Conservation (phyloP, 2,329 filamentous ascomycete species). For the Alternaria sp. region DNA sequence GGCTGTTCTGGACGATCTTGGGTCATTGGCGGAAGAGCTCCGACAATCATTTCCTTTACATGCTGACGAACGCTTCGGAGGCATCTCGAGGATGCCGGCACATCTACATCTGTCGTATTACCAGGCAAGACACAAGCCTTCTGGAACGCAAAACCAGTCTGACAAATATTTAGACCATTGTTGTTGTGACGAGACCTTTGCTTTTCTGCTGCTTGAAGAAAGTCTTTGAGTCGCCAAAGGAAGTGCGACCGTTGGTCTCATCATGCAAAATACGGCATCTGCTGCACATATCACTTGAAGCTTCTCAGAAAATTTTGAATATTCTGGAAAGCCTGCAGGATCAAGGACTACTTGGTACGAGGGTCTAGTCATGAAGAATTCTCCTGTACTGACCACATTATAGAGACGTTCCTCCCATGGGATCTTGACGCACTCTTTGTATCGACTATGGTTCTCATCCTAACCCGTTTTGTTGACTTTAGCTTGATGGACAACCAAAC, state of each 20-base stretch:
- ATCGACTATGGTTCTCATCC: slow-evolving; percentile 55
- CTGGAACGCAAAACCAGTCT: background rate
- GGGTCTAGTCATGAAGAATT: background rate
- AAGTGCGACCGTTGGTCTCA: slow-evolving; percentile 43
- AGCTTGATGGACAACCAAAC: slow-evolving; percentile 49
- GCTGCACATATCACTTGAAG: slow-evolving; percentile 56
- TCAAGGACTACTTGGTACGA: slow-evolving; percentile 59
- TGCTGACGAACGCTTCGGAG: slow-evolving; percentile 48
- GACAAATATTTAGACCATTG: slow-evolving; percentile 47
- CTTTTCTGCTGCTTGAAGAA: slow-evolving; percentile 56
- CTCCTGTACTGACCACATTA: slow-evolving; percentile 1
- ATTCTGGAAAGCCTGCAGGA: slow-evolving; percentile 56
- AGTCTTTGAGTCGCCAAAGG: slow-evolving; percentile 39
- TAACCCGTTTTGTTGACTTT: slow-evolving; percentile 45
- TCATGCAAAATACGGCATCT: slow-evolving; percentile 52
- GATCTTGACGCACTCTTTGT: slow-evolving; percentile 59
- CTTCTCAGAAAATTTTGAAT: slow-evolving; percentile 55
- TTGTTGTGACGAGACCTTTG: slow-evolving; percentile 54
- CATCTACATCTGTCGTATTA: slow-evolving; percentile 51
- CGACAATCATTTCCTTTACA: slow-evolving; percentile 51
- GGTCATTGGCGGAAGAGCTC: slow-evolving; percentile 54
- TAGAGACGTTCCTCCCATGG: slow-evolving; percentile 61
- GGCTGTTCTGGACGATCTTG: slow-evolving; percentile 51
- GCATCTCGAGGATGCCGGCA: slow-evolving; percentile 55
- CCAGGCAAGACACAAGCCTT: slow-evolving; percentile 42